Conservation (phyloP, 164 flowering plant species). For the Warburgia ugandensis region DNA sequence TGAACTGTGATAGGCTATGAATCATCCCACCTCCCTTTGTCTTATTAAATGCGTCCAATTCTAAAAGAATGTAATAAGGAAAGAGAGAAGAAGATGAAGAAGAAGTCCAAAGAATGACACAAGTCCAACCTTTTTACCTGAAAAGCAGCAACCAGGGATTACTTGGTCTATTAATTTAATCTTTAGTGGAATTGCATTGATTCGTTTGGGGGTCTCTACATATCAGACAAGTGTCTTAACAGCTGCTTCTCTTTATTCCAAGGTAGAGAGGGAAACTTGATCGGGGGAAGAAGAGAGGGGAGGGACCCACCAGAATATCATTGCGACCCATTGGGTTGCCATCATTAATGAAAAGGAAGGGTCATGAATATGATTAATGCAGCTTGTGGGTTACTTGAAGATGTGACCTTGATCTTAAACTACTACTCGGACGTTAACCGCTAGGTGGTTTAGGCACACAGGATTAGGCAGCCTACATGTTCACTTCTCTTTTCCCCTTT, state of each 20-base stretch:
- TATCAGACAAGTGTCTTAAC: conserved; percentile 7
- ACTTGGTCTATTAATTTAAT: conserved; percentile 7
- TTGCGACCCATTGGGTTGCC: no score
- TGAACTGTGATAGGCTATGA: no score
- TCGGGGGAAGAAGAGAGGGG: no score
- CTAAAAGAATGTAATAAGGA: not conserved
- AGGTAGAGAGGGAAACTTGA: not conserved
- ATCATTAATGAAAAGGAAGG: no score
- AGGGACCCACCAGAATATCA: no score
- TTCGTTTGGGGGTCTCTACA: conserved; percentile 25
- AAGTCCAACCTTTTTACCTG: conserved; percentile 9
- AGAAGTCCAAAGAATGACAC: conserved; percentile 3
- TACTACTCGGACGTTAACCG: not conserved
- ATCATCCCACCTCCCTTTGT: no score
- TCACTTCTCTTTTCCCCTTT: no score
- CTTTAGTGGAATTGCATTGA: conserved; percentile 14
- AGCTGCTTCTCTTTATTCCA: not conserved
- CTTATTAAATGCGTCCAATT: conserved; percentile 12
- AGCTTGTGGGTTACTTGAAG: no score
- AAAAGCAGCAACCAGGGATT: no score
- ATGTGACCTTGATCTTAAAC: conserved; percentile 2
- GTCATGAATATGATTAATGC: no score
- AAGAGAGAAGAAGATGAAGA: conserved; percentile 1
- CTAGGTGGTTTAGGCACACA: no score
- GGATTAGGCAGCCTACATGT: no score